These are phyloP conservation scores for Abelmoschus esculentus DNA, from an alignment of 345 rosid genomes.

Conservation along the genomic window DNA sequence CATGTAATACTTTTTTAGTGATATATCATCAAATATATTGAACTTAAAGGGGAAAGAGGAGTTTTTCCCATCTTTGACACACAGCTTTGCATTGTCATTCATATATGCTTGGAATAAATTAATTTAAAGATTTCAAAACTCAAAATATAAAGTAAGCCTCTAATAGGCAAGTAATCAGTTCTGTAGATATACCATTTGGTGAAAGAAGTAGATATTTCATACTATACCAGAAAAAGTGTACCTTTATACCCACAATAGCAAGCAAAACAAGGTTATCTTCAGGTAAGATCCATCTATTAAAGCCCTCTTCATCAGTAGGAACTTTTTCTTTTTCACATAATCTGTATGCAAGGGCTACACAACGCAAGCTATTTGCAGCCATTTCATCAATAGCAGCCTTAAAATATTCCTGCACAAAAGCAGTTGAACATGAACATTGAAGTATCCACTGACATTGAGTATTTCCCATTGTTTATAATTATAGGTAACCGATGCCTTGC, in stretches of 20 bases:
- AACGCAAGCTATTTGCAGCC: slow-evolving; percentile 89
- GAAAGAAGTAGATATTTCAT: neutral
- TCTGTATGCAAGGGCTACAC: slow-evolving; percentile 94
- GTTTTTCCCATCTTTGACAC: neutral
- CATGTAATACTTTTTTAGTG: neutral
- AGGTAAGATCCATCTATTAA: slow-evolving; percentile 72
- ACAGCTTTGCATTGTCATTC: neutral
- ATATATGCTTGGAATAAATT: neutral
- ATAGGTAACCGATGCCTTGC: neutral
- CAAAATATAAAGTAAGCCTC: neutral
- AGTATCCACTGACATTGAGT: neutral
- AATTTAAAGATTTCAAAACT: neutral
- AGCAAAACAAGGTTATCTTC: slow-evolving; percentile 87
- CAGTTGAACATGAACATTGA: neutral
- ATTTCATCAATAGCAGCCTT: slow-evolving; percentile 65
- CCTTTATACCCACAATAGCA: slow-evolving; percentile 94
- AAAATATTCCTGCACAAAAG: slow-evolving; percentile 50
- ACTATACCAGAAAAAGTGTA: slow-evolving; percentile 15
- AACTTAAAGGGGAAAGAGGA: neutral
- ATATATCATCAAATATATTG: neutral
- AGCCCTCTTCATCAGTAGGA: slow-evolving; percentile 53
- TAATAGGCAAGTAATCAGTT: neutral
- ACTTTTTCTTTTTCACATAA: slow-evolving; percentile 47
- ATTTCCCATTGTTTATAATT: neutral
- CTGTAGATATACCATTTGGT: neutral